A percentile compares a stretch with the other conserved stretches of the same genome.
Evolutionary conservation across 805 yeast species (phyloP).

Genomic region (Lipomyces spencermartinsiae): DNA sequence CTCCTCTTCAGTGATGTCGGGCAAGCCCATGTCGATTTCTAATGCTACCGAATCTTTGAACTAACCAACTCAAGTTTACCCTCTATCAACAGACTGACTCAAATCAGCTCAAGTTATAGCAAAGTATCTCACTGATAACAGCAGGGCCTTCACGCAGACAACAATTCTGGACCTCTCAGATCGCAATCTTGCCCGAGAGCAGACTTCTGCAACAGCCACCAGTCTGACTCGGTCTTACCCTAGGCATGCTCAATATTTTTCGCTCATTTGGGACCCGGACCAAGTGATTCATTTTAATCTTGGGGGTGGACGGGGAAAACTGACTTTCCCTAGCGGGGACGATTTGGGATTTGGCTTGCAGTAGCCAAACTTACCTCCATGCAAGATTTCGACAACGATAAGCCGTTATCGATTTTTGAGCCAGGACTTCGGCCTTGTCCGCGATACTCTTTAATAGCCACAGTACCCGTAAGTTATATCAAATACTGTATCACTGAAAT

Average conservation of each 20-base stretch:
- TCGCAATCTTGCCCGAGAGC: background rate
- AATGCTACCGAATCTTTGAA: background rate
- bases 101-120: background rate
- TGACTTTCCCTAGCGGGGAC: background rate
- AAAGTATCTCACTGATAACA: no score
- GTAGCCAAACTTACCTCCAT: background rate
- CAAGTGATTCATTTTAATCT: background rate
- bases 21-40: background rate
- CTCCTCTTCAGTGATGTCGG: slow-evolving; percentile 19
- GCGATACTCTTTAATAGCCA: background rate
- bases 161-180: no score
- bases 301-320: background rate
- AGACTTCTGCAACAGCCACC: background rate
- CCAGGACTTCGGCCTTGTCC: no score
- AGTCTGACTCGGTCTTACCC: background rate
- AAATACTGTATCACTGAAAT: background rate
- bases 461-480: background rate
- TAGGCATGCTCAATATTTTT: no score
- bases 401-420: background rate
- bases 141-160: no score
- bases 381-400: background rate
- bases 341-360: background rate
- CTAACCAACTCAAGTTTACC: background rate
- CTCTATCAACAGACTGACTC: background rate
- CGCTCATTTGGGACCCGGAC: background rate